phyloP scores from a whole-genome alignment of 2,329 filamentous ascomycete genomes.

The Arthrinium phaeospermum region DNA sequence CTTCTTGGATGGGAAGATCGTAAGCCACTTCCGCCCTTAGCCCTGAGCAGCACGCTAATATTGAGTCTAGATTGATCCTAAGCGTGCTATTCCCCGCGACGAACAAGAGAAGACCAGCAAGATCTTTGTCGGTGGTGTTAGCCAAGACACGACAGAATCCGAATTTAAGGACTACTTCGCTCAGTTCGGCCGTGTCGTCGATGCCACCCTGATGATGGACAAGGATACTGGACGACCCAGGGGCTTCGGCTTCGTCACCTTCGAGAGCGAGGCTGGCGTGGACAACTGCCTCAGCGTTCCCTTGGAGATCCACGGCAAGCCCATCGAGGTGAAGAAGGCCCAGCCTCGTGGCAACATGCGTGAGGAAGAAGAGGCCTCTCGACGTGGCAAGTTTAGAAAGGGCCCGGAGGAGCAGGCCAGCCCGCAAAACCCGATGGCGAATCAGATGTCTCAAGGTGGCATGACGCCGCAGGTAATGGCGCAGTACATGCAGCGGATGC shows the following conservation, averaged over 20 bases:
- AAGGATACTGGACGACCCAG: conserved; percentile 97
- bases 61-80: conserved; percentile 83
- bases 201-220: conserved; percentile 99
- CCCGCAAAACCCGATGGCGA: conserved; percentile 37
- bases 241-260: conserved; percentile 97
- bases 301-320: conserved; percentile 92
- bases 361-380: conserved; percentile 80
- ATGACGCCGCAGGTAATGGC: conserved; percentile 99
- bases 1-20: conserved; percentile 96
- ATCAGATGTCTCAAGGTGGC: conserved; percentile 45
- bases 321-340: conserved; percentile 97
- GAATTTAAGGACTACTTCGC: conserved; percentile 98
- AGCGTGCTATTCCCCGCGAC: conserved; percentile 94
- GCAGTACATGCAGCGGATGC: conserved; percentile 98
- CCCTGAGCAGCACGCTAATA: not conserved
- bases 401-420: conserved; percentile 47
- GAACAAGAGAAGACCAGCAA: conserved; percentile 99
- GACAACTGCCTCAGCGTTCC: conserved; percentile 86
- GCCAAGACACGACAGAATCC: conserved; percentile 93
- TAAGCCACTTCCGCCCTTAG: conserved; percentile 56
- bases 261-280: conserved; percentile 93
- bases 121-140: conserved; percentile 97
- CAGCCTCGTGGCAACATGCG: conserved; percentile 93
- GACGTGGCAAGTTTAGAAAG: conserved; percentile 67
- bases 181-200: conserved; percentile 93